Percentiles rank a stretch among this genome's conserved stretches.
Conservation (phyloP, 2,329 filamentous ascomycete species). For the Cercospora janseana region DNA sequence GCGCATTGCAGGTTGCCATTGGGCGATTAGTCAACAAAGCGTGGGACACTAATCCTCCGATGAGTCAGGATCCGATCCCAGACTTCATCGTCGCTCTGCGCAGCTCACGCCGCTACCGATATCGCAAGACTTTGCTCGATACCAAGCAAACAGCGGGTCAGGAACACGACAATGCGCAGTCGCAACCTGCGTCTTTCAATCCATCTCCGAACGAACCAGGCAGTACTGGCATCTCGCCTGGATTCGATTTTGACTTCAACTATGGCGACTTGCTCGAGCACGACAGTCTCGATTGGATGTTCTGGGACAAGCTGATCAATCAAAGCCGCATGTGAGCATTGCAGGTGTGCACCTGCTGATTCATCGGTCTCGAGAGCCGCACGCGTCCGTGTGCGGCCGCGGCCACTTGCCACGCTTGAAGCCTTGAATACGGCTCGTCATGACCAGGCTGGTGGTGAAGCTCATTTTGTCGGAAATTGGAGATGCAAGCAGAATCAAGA, state of each 20-base stretch:
- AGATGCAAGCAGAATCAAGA: no score
- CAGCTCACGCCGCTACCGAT: background rate
- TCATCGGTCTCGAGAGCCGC: background rate
- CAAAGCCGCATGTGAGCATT: background rate
- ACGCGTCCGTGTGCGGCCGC: background rate
- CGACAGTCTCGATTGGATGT: constrained; percentile 20
- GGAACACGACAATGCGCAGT: constrained; percentile 2
- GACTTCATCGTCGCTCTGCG: background rate
- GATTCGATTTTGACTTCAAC: constrained; percentile 13
- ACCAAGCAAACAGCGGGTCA: no score
- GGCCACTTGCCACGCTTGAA: no score
- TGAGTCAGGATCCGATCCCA: background rate
- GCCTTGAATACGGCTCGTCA: no score
- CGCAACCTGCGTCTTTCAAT: background rate
- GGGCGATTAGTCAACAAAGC: constrained; percentile 46
- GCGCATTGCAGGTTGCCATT: constrained; percentile 45
- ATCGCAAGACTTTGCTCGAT: no score
- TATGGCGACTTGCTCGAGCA: constrained; percentile 7
- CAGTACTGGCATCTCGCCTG: constrained; percentile 2
- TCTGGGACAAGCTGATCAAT: constrained; percentile 22
- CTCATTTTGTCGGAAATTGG: no score
- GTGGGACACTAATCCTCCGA: constrained; percentile 39
- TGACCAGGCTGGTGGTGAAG: no score
- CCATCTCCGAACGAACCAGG: constrained; percentile 8
- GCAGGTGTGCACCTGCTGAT: background rate